Evolutionary conservation across 2,329 filamentous ascomycete genomes (phyloP), one percentile per base, ranked within the genome.

Genomic region (Aspergillus phoenicis): DNA sequence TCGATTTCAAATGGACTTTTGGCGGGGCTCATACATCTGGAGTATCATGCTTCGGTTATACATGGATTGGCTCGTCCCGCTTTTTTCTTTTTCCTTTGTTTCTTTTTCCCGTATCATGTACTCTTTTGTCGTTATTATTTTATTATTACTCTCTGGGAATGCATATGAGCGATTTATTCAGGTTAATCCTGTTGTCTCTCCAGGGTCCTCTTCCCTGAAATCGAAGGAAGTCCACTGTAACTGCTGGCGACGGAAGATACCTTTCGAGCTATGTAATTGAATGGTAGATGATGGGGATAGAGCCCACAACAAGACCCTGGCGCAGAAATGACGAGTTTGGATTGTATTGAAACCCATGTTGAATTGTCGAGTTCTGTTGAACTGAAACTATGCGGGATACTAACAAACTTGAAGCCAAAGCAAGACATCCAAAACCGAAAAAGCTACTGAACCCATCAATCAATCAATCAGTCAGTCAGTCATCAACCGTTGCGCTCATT

Each of bases 161-260:
- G 66, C 65, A 66, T 69, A 62, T 62, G 66, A 68, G 66, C 67
- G 64, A 60, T 58, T 36, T 62, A 58, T 64, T 60, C 57, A 33
- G 24, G 47, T 45, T 24, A 30, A 56, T 24, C 26, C n/a, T 45
- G 24, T 41, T 24, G 26, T 26, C 36, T 24, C 11, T 36, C 33
- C 11, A 11, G 33, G 33, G 33, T 36, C 11, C 33, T 4, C 26
- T 30, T 49, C 4, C 24, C 13, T 49, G 17, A 43, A 24, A 6
- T 5, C 2, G 13, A 15, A 24, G 20, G 20, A 24, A 22, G 13
- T 13, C 20, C 11, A 24, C 20, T 45, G 41, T 45, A 45, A 20
- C 41, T 45, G n/a, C 22, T 45, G 33, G 11, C 11, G 33, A 36
- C 33, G 5, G 11, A 11, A 4, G 33, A 36, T 36, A 36, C 33